A percentile compares a stretch with the other conserved stretches of the same genome.
These are phyloP conservation scores for Letharia lupina DNA, from an alignment of 495 filamentous ascomycete genomes.

Conservation along the genomic window DNA sequence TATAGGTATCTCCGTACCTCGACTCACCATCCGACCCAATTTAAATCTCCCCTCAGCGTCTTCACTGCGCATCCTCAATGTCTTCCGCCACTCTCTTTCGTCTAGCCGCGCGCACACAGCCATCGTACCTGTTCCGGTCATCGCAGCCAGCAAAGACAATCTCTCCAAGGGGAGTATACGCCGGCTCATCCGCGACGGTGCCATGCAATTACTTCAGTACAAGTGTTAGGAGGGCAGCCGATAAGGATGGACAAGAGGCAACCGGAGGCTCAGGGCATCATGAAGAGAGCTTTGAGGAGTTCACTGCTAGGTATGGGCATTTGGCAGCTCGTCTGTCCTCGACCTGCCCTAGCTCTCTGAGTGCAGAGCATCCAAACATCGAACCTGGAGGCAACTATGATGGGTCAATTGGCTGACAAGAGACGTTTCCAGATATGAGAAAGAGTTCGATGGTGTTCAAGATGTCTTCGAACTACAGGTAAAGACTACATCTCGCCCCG, in stretches of 20 bases:
- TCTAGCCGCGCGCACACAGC: conserved; percentile 58
- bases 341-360: background rate
- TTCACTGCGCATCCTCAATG: conserved; percentile 38
- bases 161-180: conserved; percentile 8
- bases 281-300: conserved; percentile 97
- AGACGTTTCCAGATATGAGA: conserved; percentile 71
- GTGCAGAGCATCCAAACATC: background rate
- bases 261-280: conserved; percentile 50
- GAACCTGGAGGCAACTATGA: background rate
- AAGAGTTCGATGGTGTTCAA: conserved; percentile 95
- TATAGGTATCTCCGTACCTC: conserved; percentile 11
- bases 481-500: conserved; percentile 26
- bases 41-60: background rate
- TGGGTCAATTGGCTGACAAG: conserved; percentile 27
- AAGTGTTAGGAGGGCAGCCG: conserved; percentile 20
- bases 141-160: conserved; percentile 15
- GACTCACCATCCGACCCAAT: background rate
- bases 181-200: conserved; percentile 4
- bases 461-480: conserved; percentile 99
- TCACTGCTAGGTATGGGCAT: conserved; percentile 80
- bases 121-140: conserved; percentile 45
- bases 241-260: conserved; percentile 9
- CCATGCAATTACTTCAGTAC: conserved; percentile 24
- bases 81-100: conserved; percentile 63
- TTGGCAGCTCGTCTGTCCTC: background rate